Percentiles rank a stretch among this genome's conserved stretches.
Conservation (phyloP, 2,329 filamentous ascomycete species). For the Monilinia polystroma region DNA sequence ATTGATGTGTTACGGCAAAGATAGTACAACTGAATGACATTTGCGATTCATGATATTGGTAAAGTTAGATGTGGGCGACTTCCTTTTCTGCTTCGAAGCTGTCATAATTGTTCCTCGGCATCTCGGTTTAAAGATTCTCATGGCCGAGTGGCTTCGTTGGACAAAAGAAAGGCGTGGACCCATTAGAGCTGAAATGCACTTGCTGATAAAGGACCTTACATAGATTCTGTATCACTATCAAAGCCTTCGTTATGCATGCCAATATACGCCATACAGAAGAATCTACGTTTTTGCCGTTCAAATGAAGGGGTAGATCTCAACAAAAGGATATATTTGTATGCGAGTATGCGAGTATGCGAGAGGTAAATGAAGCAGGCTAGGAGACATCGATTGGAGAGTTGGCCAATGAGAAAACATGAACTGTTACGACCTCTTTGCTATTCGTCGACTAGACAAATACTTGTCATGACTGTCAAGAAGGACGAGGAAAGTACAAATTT, state of each 20-base stretch:
- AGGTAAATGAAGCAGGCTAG: neutral
- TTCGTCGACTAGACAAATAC: neutral
- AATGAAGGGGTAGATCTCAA: neutral
- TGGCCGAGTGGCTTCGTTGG: neutral
- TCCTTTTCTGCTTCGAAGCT: neutral
- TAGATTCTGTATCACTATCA: neutral
- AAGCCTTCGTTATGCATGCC: neutral
- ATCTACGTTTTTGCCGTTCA: neutral
- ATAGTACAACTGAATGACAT: neutral
- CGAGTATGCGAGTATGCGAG: neutral
- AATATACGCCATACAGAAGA: neutral
- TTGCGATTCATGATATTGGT: neutral
- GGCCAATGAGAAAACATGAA: neutral
- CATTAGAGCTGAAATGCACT: slow-evolving; percentile 8
- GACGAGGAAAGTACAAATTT: neutral
- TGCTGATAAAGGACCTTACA: slow-evolving; percentile 12
- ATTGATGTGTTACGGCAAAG: neutral
- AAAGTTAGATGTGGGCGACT: neutral
- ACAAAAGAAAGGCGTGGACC: neutral
- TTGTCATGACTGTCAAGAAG: neutral
- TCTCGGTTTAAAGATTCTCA: neutral
- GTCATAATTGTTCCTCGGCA: neutral
- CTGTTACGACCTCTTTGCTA: neutral
- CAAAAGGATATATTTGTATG: neutral
- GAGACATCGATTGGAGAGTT: neutral